Evolutionary conservation across 106 monocot species (phyloP).

Genomic region (Platanthera zijinensis): DNA sequence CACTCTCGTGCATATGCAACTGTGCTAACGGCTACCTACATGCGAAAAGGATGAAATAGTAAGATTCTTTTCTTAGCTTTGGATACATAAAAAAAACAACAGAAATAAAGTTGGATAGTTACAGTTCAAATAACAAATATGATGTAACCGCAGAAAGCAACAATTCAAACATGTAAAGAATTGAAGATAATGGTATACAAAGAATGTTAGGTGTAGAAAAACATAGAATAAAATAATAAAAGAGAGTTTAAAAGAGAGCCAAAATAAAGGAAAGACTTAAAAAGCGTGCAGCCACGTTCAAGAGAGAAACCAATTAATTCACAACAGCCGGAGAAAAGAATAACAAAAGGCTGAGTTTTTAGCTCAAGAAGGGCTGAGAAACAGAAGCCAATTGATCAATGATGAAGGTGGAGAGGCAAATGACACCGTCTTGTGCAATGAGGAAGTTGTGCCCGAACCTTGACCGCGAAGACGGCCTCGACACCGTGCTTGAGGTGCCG

Average conservation of each 20-base stretch:
- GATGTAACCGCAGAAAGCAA: not conserved
- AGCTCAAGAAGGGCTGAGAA: not conserved
- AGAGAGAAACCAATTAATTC: not conserved
- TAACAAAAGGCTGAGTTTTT: too few species aligned
- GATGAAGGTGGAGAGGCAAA: not conserved
- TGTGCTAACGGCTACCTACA: not conserved
- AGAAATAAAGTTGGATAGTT: not conserved
- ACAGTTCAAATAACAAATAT: not conserved
- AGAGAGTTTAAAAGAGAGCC: not conserved
- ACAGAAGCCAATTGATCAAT: not conserved
- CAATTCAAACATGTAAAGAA: not conserved
- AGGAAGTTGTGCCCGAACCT: slow-evolving; percentile 71
- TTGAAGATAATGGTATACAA: not conserved
- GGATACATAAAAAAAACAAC: not conserved
- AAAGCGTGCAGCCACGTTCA: slow-evolving; percentile 1
- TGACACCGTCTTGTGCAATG: slow-evolving; percentile 17
- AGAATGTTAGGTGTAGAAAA: not conserved
- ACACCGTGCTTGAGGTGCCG: slow-evolving; percentile 52
- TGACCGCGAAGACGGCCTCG: slow-evolving; percentile 51
- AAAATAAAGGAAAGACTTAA: not conserved
- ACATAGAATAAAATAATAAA: not conserved
- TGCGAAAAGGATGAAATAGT: not conserved
- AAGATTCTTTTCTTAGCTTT: not conserved
- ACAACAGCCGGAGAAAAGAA: not conserved
- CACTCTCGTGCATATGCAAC: not conserved